A percentile compares a stretch with the other conserved stretches of the same genome.
phyloP scores from a whole-genome alignment of 305 asterid genomes.

The Lippia alba region DNA sequence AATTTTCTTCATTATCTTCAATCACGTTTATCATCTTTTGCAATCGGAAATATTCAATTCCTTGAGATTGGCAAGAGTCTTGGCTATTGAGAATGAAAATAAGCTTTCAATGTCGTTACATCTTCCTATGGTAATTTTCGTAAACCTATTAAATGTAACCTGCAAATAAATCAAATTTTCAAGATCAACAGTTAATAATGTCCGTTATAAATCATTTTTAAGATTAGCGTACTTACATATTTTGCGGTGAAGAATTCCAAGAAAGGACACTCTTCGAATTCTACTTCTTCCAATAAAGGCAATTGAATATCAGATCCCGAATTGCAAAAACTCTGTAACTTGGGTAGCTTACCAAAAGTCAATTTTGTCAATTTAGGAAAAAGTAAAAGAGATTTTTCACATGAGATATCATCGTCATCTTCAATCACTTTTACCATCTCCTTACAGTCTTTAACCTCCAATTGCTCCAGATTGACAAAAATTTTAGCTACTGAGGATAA shows the following conservation, averaged over 20 bases:
- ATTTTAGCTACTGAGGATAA: not conserved
- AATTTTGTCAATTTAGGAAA: not conserved
- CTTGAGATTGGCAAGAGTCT: slow-evolving; percentile 7
- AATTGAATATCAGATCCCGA: not conserved
- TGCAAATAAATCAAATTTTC: too few species aligned
- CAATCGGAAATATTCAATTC: too few species aligned
- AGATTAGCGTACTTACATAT: too few species aligned
- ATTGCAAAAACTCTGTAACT: not conserved
- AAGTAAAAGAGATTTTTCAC: not conserved
- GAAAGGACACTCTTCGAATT: too few species aligned
- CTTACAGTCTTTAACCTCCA: too few species aligned
- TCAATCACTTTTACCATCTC: not conserved
- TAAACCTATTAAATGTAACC: slow-evolving; percentile 6
- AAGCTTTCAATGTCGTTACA: not conserved
- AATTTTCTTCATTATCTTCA: too few species aligned
- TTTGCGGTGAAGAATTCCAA: too few species aligned
- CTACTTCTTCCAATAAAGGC: not conserved
- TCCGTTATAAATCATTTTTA: too few species aligned
- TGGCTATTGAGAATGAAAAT: slow-evolving; percentile 16
- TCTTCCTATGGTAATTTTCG: not conserved
- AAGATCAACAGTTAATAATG: too few species aligned
- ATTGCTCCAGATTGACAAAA: not conserved
- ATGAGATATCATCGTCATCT: not conserved
- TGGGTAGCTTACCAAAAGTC: not conserved
- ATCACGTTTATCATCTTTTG: too few species aligned